These are phyloP conservation scores for Epichloe bromicola DNA, from an alignment of 2,329 filamentous ascomycete species.

Conservation along the genomic window DNA sequence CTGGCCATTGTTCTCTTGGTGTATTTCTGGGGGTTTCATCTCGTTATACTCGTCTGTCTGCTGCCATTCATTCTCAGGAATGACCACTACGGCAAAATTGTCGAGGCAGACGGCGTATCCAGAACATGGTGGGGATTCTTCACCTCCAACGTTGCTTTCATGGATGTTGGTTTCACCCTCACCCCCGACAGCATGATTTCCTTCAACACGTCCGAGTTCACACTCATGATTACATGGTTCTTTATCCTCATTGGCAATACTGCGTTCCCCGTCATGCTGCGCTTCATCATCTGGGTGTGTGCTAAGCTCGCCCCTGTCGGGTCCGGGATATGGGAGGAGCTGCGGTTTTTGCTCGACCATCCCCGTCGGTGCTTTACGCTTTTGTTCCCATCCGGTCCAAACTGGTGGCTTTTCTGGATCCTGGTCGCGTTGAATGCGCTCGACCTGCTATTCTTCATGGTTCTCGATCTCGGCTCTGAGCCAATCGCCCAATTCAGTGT, in stretches of 20 bases:
- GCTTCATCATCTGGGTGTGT: conserved; percentile 77
- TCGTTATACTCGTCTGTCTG: conserved; percentile 61
- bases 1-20: conserved; percentile 62
- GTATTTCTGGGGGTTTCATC: conserved; percentile 76
- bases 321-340: conserved; percentile 74
- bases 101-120: conserved; percentile 48
- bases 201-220: conserved; percentile 65
- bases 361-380: conserved; percentile 93
- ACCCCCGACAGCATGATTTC: conserved; percentile 91
- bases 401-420: conserved; percentile 91
- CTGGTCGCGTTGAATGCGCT: conserved; percentile 69
- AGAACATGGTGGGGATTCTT: conserved; percentile 88
- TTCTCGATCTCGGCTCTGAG: conserved; percentile 70
- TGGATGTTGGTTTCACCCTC: conserved; percentile 86
- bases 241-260: conserved; percentile 93
- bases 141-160: conserved; percentile 78
- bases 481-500: conserved; percentile 55
- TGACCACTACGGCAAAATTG: conserved; percentile 47
- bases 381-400: conserved; percentile 77
- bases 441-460: conserved; percentile 81
- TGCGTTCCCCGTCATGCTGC: conserved; percentile 86
- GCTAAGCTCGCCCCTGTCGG: conserved; percentile 52
- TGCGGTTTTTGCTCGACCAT: conserved; percentile 84
- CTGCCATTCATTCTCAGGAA: conserved; percentile 67
- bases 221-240: conserved; percentile 66